These are phyloP conservation scores for Salix purpurea DNA, from an alignment of 345 rosid species.

Conservation along the genomic window DNA sequence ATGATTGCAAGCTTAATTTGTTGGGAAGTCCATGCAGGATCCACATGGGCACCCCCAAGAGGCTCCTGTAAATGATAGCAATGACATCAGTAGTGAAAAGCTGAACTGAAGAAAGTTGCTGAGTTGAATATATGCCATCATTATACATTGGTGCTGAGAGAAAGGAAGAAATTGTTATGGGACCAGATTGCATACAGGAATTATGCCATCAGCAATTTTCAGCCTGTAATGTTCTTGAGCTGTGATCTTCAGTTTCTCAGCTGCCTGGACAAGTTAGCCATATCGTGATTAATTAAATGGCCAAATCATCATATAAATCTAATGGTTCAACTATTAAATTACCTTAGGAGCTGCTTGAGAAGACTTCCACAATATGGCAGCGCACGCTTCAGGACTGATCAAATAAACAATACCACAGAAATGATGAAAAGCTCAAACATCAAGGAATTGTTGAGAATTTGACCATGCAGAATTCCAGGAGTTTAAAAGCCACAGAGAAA, in stretches of 20 bases:
- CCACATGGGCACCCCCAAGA: slow-evolving; percentile 21
- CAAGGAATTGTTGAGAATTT: neutral
- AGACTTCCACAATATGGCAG: slow-evolving; percentile 31
- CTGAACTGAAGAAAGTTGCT: neutral
- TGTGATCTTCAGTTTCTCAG: slow-evolving; percentile 30
- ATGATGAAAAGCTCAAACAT: slow-evolving; percentile 2
- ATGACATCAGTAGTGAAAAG: neutral
- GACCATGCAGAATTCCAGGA: neutral
- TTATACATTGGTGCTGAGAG: neutral
- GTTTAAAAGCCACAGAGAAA: neutral
- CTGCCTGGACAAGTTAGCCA: slow-evolving; percentile 15
- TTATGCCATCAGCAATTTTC: slow-evolving; percentile 29
- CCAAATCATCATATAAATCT: neutral
- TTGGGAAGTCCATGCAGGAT: slow-evolving; percentile 23
- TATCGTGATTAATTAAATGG: neutral
- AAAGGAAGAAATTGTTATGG: neutral
- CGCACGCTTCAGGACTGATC: slow-evolving; percentile 31
- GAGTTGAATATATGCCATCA: neutral
- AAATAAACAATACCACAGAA: slow-evolving; percentile 11
- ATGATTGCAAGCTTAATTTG: slow-evolving; percentile 18
- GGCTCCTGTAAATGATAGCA: slow-evolving; percentile 9
- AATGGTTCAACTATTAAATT: neutral
- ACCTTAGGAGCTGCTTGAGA: slow-evolving; percentile 32
- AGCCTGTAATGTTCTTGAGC: slow-evolving; percentile 33
- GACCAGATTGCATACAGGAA: slow-evolving; percentile 21